A percentile compares a stretch with the other conserved stretches of the same genome.
phyloP scores from a whole-genome alignment of 257 asterid genomes.

The Gentiana dahurica region DNA sequence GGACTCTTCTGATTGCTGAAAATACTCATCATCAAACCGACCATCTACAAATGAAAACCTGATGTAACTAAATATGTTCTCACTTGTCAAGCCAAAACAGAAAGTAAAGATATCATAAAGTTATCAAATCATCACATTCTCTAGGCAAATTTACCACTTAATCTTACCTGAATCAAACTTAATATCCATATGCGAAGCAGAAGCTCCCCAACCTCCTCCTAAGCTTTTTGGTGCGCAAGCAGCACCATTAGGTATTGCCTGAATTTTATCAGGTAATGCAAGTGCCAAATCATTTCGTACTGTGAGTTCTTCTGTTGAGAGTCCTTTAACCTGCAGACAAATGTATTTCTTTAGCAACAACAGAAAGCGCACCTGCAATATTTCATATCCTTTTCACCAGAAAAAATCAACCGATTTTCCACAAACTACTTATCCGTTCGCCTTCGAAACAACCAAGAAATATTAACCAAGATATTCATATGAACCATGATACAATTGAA shows the following conservation, averaged over 20 bases:
- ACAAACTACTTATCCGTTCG: too few species aligned
- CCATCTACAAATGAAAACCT: conserved; percentile 54
- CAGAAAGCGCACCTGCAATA: too few species aligned
- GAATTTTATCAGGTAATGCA: conserved; percentile 87
- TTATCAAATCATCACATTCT: not conserved
- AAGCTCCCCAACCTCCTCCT: conserved; percentile 86
- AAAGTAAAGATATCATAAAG: not conserved
- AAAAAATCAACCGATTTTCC: too few species aligned
- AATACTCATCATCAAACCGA: conserved; percentile 73
- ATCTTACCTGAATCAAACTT: conserved; percentile 88
- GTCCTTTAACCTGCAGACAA: conserved; percentile 70
- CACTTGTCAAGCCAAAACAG: not conserved
- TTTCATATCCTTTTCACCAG: too few species aligned
- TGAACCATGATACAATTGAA: too few species aligned
- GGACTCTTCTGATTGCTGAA: conserved; percentile 89
- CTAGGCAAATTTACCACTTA: not conserved
- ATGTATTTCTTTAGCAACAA: too few species aligned
- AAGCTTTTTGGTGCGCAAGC: conserved; percentile 78
- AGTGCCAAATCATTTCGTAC: conserved; percentile 87
- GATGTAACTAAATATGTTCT: conserved; percentile 10
- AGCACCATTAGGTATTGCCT: conserved; percentile 90
- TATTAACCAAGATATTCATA: too few species aligned
- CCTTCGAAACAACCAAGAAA: too few species aligned
- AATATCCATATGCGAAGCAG: conserved; percentile 84
- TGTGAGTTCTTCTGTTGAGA: conserved; percentile 76